A percentile compares a stretch with the other conserved stretches of the same genome.
These are phyloP conservation scores for Paraconiothyrium brasiliense DNA, from an alignment of 2,329 filamentous ascomycete genomes.

Conservation along the genomic window DNA sequence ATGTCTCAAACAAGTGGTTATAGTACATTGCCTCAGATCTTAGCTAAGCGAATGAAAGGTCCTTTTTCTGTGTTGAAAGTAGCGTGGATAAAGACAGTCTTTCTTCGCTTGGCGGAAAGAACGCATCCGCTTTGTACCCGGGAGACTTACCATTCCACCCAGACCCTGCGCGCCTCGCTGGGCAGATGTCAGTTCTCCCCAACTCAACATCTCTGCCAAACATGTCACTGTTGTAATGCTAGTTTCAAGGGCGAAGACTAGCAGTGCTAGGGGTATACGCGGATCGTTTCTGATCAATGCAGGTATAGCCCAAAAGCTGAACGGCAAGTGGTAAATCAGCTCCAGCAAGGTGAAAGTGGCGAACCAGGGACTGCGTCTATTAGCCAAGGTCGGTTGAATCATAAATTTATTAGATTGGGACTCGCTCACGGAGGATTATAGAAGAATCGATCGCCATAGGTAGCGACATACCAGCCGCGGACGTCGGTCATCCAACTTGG, in stretches of 20 bases:
- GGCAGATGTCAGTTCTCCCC: slow-evolving; percentile 48
- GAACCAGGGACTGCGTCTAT: slow-evolving; percentile 62
- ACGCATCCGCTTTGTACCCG: no score
- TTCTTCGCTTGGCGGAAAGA: no score
- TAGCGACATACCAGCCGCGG: slow-evolving; percentile 66
- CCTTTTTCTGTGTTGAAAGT: no score
- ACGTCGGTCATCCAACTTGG: slow-evolving; percentile 61
- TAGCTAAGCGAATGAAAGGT: no score
- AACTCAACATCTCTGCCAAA: slow-evolving; percentile 68
- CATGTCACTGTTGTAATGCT: slow-evolving; percentile 71
- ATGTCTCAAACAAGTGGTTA: no score
- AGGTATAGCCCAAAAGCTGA: slow-evolving; percentile 68
- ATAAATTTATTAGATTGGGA: slow-evolving; percentile 3
- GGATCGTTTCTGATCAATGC: slow-evolving; percentile 66
- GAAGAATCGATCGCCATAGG: slow-evolving; percentile 72
- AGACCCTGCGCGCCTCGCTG: slow-evolving; percentile 42
- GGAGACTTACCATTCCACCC: slow-evolving; percentile 34
- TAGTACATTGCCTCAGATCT: no score
- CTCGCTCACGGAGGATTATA: slow-evolving; percentile 58
- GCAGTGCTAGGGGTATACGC: slow-evolving; percentile 66
- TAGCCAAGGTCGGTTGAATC: background rate
- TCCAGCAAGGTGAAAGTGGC: slow-evolving; percentile 66
- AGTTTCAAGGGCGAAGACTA: slow-evolving; percentile 68
- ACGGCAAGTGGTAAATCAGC: slow-evolving; percentile 67
- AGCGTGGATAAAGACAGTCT: no score